Evolutionary conservation across 108 stramenopile species (phyloP), one percentile per base, ranked within the genome.

Genomic region (Craspedostauros australis): DNA sequence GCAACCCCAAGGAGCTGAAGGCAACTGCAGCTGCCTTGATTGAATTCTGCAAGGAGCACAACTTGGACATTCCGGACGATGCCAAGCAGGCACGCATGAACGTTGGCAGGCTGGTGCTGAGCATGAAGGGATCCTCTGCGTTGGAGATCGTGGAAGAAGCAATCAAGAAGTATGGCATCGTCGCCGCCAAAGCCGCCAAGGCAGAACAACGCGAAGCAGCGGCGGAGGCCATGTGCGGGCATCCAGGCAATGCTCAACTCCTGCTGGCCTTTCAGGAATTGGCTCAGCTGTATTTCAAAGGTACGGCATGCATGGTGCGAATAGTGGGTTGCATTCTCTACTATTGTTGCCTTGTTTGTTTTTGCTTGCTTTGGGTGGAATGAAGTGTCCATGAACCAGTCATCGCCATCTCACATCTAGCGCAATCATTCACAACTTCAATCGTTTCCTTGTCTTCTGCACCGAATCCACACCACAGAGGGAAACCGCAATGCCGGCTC

Each of bases 11-110:
- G n/a, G n/a, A n/a, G n/a, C n/a, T n/a, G n/a, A n/a, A n/a, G n/a
- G n/a, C n/a, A n/a, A n/a, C n/a, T 62, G 8, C 53, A 51, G 26
- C 26, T 31, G 51, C 68, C 48, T 30, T 84, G 34, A 64, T 77
- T 2, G 72, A 73, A 1, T 15, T 83, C n/a, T 70, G 74, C 38
- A 52, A 75, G 22, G 62, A 29, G 28, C 36, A 50, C 12, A 69
- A 53, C 45, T 19, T 88, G 15, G 81, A 82, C 53, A 25, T 90
- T 8, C 88, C 88, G 7, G 70, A 83, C 1, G 79, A 79, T 44
- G 39, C 52, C n/a, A 74, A 75, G 46, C 67, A 66, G 39, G 70
- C 70, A 4, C 55, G 45, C 15, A 73, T 59, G 50, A 59, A 60
- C 21, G 40, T 85, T 25, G 81, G 80, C 1, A 62, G 64, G 32